These are phyloP conservation scores for Colletotrichum sp. DNA, from an alignment of 2,329 filamentous ascomycete species.

Conservation along the genomic window DNA sequence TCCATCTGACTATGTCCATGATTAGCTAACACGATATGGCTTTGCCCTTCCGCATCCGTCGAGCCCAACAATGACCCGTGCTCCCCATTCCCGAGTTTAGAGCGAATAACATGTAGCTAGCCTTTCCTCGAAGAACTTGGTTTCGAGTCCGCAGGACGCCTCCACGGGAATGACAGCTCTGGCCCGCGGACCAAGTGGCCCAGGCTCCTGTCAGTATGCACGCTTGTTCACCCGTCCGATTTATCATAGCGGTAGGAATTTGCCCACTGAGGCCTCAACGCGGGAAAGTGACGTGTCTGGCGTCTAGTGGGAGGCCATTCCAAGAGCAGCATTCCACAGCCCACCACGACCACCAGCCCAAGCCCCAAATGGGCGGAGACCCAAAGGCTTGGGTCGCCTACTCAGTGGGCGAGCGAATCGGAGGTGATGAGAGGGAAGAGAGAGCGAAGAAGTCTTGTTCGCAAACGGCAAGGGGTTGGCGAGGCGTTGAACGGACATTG, in stretches of 20 bases:
- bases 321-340: slow-evolving; percentile 1
- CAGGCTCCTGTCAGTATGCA: not conserved
- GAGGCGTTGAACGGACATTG: slow-evolving; percentile 6
- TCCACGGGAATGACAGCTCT: slow-evolving; percentile 1
- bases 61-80: not conserved
- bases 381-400: not conserved
- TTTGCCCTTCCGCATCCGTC: slow-evolving; percentile 6
- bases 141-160: not conserved
- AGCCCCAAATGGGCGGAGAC: not conserved
- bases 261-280: not conserved
- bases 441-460: not conserved
- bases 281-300: not conserved
- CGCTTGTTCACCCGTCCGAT: not conserved
- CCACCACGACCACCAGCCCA: not conserved
- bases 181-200: not conserved
- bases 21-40: not conserved
- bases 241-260: not conserved
- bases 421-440: not conserved
- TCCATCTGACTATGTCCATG: not conserved
- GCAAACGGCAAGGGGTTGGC: slow-evolving; percentile 8
- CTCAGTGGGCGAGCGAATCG: not conserved
- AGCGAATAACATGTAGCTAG: not conserved
- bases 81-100: slow-evolving; percentile 7
- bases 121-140: slow-evolving; percentile 2
- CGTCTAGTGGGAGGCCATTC: not conserved